These are phyloP conservation scores for Aspergillus luchuensis DNA, from an alignment of 2,329 filamentous ascomycete species.

Conservation along the genomic window DNA sequence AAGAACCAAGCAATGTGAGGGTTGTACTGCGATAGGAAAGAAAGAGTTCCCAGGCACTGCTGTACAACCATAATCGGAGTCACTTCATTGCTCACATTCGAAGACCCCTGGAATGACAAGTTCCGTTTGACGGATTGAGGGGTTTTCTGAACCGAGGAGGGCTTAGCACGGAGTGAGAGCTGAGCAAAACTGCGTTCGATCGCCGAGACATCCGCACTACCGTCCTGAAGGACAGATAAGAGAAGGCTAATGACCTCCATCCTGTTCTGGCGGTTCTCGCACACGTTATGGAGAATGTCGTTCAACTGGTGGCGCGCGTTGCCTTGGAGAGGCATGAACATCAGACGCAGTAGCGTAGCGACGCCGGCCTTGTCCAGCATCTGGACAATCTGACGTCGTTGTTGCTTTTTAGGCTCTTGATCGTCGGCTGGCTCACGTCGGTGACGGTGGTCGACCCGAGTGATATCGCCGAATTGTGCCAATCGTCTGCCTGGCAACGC, in stretches of 20 bases:
- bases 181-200: constrained; percentile 95
- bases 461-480: constrained; percentile 55
- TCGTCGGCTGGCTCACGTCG: constrained; percentile 44
- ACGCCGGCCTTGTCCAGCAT: constrained; percentile 97
- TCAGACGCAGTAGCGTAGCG: constrained; percentile 92
- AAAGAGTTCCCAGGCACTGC: constrained; percentile 85
- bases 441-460: constrained; percentile 40
- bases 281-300: constrained; percentile 85
- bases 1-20: constrained; percentile 88
- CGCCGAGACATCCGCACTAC: constrained; percentile 87
- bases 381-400: constrained; percentile 82
- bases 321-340: constrained; percentile 94
- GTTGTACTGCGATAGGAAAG: constrained; percentile 81
- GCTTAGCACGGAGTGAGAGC: constrained; percentile 86
- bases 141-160: constrained; percentile 74
- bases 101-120: constrained; percentile 60
- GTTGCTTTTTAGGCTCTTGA: constrained; percentile 62
- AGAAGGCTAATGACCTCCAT: constrained; percentile 91
- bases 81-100: constrained; percentile 73
- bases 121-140: constrained; percentile 78
- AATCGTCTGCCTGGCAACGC: constrained; percentile 63
- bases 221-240: constrained; percentile 91
- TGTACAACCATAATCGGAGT: constrained; percentile 95
- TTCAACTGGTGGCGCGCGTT: constrained; percentile 83
- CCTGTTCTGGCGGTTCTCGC: constrained; percentile 93